Percentiles rank a stretch among this genome's conserved stretches.
phyloP scores from a whole-genome alignment of 1,284 basidiomycete genomes.

The Puccinia triticina region DNA sequence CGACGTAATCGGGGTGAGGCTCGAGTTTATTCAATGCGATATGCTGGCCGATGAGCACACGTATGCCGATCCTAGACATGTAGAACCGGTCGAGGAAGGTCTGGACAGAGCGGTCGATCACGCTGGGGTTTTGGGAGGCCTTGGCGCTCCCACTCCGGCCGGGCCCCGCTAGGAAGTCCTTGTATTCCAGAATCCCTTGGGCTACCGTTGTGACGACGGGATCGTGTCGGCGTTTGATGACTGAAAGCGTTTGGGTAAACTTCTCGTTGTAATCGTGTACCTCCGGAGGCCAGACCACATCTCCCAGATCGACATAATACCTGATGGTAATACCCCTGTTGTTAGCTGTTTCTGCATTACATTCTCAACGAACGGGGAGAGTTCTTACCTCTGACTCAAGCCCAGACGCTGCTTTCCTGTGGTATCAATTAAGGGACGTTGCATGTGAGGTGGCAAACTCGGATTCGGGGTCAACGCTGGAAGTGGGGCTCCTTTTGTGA shows the following conservation, averaged over 20 bases:
- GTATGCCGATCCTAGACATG: constrained; percentile 93
- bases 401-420: constrained; percentile 34
- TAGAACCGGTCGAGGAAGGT: constrained; percentile 97
- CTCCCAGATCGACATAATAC: constrained; percentile 77
- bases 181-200: constrained; percentile 74
- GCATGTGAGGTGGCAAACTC: constrained; percentile 63
- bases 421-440: constrained; percentile 51
- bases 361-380: constrained; percentile 18
- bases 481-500: constrained; percentile 61
- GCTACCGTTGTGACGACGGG: constrained; percentile 95
- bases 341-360: neutral
- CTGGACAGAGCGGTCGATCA: constrained; percentile 86
- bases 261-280: constrained; percentile 89
- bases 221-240: constrained; percentile 93
- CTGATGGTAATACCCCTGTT: constrained; percentile 62
- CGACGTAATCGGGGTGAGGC: constrained; percentile 87
- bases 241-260: constrained; percentile 84
- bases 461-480: constrained; percentile 75
- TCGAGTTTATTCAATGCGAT: constrained; percentile 88
- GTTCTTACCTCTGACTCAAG: constrained; percentile 40
- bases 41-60: constrained; percentile 89
- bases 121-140: constrained; percentile 62
- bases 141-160: constrained; percentile 62
- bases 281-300: constrained; percentile 83
- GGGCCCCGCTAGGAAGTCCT: constrained; percentile 61